Evolutionary conservation across 208 protist genomes (phyloP), one percentile per base, ranked within the genome.

Genomic region (Porcisia hertigi): DNA sequence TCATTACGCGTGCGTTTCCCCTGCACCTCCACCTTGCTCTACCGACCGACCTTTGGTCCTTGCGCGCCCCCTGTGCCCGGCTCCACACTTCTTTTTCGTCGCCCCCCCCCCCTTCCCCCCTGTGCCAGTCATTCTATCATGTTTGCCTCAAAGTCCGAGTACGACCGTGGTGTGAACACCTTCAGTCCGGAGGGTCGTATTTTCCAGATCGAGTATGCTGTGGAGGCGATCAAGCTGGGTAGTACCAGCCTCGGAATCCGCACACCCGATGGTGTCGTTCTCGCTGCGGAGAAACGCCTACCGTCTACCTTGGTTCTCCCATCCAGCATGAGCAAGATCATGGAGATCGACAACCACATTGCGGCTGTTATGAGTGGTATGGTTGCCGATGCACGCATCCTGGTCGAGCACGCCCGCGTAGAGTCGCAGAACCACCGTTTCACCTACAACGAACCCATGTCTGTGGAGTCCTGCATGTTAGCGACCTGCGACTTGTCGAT

Each of bases 131-230:
- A 53, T 67, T 5, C 77, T 39, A 75, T 49, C 65, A 97, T 97
- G 94, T 98, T 98, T 81, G 83, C 91, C 57, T 96, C 94, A 45
- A 98, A 98, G 87, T 97, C 86, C 63, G 98, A 99, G 86, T 99
- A 99, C 74, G 99, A 99, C 82, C 89, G 98, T 45, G 99, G 98
- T 73, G 98, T 99, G 7, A 99, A 99, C 88, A 99, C 99, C 55
- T 99, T 99, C 87, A 99, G 97, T 45, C 99, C 99, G 20, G 99
- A 99, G 82, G 99, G 99, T 39, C 94, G 99, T 54, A 94, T 99
- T 47, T 99, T 99, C 89, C 99, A 97, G 84, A 97, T 98, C 74
- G 92, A 98, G 82, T 98, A 98, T 63, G 95, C 96, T 55, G 94
- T 97, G 54, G 89, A 97, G 76, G 95, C 96, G 2, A 96, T 97